Conservation (phyloP, 1,139 yeast genomes). For the Candida tropicalis region DNA sequence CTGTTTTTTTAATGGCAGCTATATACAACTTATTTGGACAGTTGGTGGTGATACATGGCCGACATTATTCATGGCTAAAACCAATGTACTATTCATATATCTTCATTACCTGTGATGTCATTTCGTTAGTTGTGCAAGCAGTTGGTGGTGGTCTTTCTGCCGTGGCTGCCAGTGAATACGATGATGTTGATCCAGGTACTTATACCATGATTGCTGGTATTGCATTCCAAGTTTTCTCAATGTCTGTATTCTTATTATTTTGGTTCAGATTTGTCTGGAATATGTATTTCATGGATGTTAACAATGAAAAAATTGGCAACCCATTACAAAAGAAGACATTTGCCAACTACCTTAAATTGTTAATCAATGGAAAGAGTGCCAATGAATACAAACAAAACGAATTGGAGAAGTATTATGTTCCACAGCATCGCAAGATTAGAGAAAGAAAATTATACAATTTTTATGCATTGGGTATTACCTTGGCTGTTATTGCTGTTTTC, state of each 20-base stretch:
- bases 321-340: conserved; percentile 9
- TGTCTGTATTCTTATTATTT: conserved; percentile 60
- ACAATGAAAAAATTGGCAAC: conserved; percentile 3
- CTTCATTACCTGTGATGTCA: conserved; percentile 64
- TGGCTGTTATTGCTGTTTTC: conserved; percentile 56
- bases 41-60: conserved; percentile 67
- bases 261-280: conserved; percentile 54
- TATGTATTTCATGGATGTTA: conserved; percentile 33
- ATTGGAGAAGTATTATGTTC: conserved; percentile 36
- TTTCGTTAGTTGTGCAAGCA: conserved; percentile 74
- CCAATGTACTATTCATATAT: conserved; percentile 77
- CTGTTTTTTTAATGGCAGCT: conserved; percentile 88
- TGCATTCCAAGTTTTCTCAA: conserved; percentile 75
- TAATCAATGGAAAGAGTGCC: conserved; percentile 25
- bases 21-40: conserved; percentile 76
- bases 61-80: conserved; percentile 55
- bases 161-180: conserved; percentile 40
- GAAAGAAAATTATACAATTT: conserved; percentile 37
- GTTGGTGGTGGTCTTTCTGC: conserved; percentile 82
- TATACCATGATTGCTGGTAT: conserved; percentile 82
- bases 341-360: conserved; percentile 24
- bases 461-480: conserved; percentile 51
- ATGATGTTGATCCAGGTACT: conserved; percentile 54
- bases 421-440: conserved; percentile 43
- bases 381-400: conserved; percentile 20